These are phyloP conservation scores for Buddleja alternifolia DNA, from an alignment of 257 asterid genomes.

Conservation along the genomic window DNA sequence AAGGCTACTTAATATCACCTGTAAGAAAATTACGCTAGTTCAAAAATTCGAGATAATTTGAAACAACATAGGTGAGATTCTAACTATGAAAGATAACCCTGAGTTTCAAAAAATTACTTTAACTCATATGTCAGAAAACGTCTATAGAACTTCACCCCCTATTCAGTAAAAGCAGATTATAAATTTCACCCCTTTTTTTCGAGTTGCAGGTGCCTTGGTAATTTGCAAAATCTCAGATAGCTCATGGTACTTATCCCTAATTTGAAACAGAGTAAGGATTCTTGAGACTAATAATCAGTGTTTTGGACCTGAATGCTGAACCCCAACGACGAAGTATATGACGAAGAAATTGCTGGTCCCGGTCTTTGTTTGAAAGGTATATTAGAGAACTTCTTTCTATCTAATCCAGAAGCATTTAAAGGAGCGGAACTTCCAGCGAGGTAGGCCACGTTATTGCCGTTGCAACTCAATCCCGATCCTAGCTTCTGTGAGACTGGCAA, in stretches of 20 bases:
- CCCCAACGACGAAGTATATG: slow-evolving; percentile 56
- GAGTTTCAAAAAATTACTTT: too few species aligned
- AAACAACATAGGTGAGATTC: too few species aligned
- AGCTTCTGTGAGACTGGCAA: slow-evolving; percentile 45
- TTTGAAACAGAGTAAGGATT: too few species aligned
- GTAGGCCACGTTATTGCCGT: slow-evolving; percentile 58
- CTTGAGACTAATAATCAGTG: background rate
- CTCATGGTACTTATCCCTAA: too few species aligned
- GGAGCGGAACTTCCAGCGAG: slow-evolving; percentile 51
- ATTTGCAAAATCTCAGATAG: too few species aligned
- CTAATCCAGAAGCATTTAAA: slow-evolving; percentile 46
- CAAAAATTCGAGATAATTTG: background rate
- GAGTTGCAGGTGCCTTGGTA: too few species aligned
- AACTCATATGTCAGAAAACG: too few species aligned
- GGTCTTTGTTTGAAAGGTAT: slow-evolving; percentile 54
- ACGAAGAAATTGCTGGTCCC: slow-evolving; percentile 63
- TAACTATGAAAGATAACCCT: too few species aligned
- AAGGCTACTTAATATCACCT: background rate
- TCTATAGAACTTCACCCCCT: too few species aligned
- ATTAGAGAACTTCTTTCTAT: slow-evolving; percentile 34
- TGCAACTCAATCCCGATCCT: slow-evolving; percentile 61
- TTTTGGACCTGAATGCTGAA: slow-evolving; percentile 57
- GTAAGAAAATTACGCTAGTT: background rate
- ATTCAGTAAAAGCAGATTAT: too few species aligned
- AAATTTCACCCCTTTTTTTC: too few species aligned